Evolutionary conservation across 2,329 filamentous ascomycete species (phyloP).

Genomic region (Epicoccum sorghinum): DNA sequence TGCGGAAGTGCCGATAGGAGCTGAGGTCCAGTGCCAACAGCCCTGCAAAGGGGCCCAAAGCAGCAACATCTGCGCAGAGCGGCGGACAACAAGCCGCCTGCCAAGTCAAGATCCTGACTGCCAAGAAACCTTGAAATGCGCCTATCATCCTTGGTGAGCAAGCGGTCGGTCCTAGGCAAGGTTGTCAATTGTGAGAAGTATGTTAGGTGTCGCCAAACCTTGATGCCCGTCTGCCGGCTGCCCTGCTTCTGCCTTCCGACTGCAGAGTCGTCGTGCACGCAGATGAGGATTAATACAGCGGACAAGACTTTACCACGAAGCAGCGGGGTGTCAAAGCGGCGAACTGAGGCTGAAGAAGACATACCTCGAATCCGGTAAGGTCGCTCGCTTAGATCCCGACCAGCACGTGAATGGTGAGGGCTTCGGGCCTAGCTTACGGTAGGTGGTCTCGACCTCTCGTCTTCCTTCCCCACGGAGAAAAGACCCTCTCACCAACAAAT

Average conservation of each 20-base stretch:
- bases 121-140: constrained; percentile 10
- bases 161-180: background rate
- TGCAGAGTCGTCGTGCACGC: background rate
- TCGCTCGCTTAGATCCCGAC: background rate
- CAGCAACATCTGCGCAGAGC: background rate
- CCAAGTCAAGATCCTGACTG: background rate
- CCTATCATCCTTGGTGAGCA: background rate
- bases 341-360: constrained; percentile 9
- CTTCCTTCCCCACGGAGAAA: constrained; percentile 3
- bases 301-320: background rate
- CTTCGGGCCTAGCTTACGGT: constrained; percentile 1
- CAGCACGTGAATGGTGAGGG: background rate
- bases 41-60: background rate
- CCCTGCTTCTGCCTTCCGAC: background rate
- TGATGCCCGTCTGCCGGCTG: background rate
- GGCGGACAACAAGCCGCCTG: background rate
- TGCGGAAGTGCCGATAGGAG: constrained; percentile 9
- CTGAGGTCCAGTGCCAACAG: constrained; percentile 3
- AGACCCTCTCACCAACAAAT: background rate
- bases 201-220: background rate
- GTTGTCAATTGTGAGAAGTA: background rate
- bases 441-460: constrained; percentile 2
- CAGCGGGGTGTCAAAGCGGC: background rate
- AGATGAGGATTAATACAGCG: background rate
- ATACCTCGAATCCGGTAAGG: constrained; percentile 1